phyloP scores from a whole-genome alignment of 202 grass and related monocot species.

The Carex sylvatica region DNA sequence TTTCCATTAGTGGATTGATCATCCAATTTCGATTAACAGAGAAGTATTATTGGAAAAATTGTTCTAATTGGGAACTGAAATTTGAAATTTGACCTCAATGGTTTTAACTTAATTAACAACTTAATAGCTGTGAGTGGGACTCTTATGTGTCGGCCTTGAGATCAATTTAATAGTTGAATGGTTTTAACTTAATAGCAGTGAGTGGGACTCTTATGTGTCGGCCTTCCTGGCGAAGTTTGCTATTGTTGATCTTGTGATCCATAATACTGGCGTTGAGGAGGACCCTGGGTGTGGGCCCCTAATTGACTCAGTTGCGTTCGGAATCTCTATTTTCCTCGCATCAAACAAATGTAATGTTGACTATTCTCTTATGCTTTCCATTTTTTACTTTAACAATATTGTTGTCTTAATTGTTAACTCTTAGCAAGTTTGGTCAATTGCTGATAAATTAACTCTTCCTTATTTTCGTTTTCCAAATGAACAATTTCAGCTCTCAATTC shows the following conservation, averaged over 20 bases:
- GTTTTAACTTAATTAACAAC: not conserved
- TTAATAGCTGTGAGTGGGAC: slow-evolving; percentile 72
- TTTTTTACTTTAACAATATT: not conserved
- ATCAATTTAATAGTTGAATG: too few relatives aligned
- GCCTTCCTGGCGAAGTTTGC: slow-evolving; percentile 66
- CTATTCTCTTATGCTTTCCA: not conserved
- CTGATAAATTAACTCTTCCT: too few relatives aligned
- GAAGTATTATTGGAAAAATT: not conserved
- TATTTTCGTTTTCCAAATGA: not conserved
- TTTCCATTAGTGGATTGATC: not conserved
- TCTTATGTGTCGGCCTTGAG: too few relatives aligned
- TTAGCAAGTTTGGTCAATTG: too few relatives aligned
- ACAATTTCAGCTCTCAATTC: not conserved
- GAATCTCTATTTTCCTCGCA: slow-evolving; percentile 54
- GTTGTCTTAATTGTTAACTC: not conserved
- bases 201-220: slow-evolving; percentile 61
- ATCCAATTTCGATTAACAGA: not conserved
- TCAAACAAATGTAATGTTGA: not conserved
- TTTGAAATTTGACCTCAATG: not conserved
- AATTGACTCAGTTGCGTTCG: slow-evolving; percentile 60
- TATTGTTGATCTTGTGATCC: slow-evolving; percentile 55
- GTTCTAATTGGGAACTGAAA: not conserved
- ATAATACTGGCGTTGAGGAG: slow-evolving; percentile 89
- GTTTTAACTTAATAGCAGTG: too few relatives aligned
- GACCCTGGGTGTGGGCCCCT: slow-evolving; percentile 86